Base-by-base conservation (phyloP, 305 asterid species). In the Ilex paraguariensis region DNA sequence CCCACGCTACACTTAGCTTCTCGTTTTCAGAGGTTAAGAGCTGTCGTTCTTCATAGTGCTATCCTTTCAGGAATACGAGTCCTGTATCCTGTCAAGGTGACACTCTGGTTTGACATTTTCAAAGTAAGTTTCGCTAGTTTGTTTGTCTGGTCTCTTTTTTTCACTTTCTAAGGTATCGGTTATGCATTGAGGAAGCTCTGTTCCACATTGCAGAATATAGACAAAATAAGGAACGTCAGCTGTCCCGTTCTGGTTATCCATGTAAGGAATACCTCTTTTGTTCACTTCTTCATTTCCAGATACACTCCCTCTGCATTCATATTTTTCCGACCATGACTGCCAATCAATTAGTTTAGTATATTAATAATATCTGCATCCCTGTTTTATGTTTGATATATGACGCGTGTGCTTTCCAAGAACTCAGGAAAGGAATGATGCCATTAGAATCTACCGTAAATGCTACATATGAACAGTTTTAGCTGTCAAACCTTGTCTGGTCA, bases 31-130 rank as follows among this genome's bases (percentile, higher is more conserved):
- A 76, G 92, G 76, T 75, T 90, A 77, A 80, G 97, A 80, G 97
- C 87, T 14, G 70, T 90, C 60, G 96, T 90, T 76, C 99, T 93
- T 59, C 99, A 93, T 54, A 93, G 99, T 69, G 99, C 99, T 48
- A 87, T 93, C 70, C 96, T 93, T 77, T 93, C 99, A 6, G 99
- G 99, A 77, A 90, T 90, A 75, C 78, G 99, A 15, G 99, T 93
- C 58, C 73, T 93, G 54, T 90, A 90, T 72, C 91, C 91, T 70
- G 99, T 93, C 66, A 93, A 87, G 84, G 73, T 93, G 84, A 93
- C 99, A 67, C 81, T 93, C 84, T 90, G 99, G 99, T 93, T 93
- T 66, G 99, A 93, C 80, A 90, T 90, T 73, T 93, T 93, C 79
- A 93, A 93, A 77, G 99, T 87, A 73, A 63, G 85, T 66, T 68